A percentile compares a stretch with the other conserved stretches of the same genome.
Evolutionary conservation across 1,284 basidiomycete genomes (phyloP).

Genomic region (Trametes hirsuta): DNA sequence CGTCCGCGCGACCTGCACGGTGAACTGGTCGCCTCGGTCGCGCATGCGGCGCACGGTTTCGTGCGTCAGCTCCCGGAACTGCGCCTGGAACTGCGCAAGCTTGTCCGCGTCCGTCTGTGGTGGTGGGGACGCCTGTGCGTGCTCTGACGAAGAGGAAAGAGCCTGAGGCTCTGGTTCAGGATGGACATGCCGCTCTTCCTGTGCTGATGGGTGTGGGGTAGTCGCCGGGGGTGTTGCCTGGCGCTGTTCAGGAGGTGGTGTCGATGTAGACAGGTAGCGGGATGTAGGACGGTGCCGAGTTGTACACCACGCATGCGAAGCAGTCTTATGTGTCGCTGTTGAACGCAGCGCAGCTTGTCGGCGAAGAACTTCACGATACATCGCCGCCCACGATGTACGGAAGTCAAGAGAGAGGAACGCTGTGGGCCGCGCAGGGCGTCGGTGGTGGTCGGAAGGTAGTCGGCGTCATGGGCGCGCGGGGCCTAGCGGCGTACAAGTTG

Average conservation of each 20-base stretch:
- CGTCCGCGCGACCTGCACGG: constrained; percentile 54
- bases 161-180: background rate
- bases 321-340: background rate
- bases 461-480: constrained; percentile 8
- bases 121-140: background rate
- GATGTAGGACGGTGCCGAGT: background rate
- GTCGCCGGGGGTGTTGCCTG: background rate
- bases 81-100: constrained; percentile 22
- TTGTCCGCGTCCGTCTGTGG: background rate
- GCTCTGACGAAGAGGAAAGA: background rate
- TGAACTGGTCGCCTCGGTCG: constrained; percentile 58
- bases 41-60: constrained; percentile 52
- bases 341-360: constrained; percentile 4
- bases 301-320: background rate
- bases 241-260: constrained; percentile 10
- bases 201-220: background rate
- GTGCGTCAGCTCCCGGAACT: constrained; percentile 54
- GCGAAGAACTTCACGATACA: constrained; percentile 17
- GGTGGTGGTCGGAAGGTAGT: constrained; percentile 9
- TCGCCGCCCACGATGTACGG: background rate
- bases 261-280: constrained; percentile 16
- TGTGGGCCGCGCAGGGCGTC: background rate
- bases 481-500: background rate
- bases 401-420: background rate
- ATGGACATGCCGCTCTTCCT: background rate